A percentile compares a stretch with the other conserved stretches of the same genome.
Evolutionary conservation across 352 stramenopile species (phyloP).

Genomic region (Globisporangium sylvaticum): DNA sequence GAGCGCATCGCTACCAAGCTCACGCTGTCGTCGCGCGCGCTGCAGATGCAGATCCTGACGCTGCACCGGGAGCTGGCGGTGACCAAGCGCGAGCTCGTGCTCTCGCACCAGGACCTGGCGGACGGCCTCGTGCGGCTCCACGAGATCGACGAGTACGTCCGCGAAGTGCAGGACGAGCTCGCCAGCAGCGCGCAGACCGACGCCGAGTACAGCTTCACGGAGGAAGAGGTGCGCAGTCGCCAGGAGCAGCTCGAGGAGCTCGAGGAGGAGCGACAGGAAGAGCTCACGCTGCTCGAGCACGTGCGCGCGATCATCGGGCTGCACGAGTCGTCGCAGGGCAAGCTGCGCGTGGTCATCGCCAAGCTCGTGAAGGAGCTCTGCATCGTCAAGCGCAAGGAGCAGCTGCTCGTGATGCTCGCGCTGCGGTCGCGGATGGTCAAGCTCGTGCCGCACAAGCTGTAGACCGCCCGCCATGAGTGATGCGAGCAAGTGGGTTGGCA

Average conservation of each 20-base stretch:
- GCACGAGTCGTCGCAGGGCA: constrained; percentile 31
- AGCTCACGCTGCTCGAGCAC: constrained; percentile 50
- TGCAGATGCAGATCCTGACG: constrained; percentile 36
- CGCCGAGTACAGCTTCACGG: constrained; percentile 23
- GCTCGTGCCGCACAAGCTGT: constrained; percentile 41
- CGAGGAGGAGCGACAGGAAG: constrained; percentile 54
- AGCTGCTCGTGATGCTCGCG: constrained; percentile 45
- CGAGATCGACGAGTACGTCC: constrained; percentile 64
- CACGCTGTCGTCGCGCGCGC: constrained; percentile 36
- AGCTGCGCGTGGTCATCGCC: constrained; percentile 41
- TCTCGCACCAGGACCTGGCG: constrained; percentile 47
- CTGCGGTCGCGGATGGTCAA: constrained; percentile 52
- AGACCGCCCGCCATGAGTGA: too few relatives aligned
- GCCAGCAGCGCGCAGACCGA: not conserved
- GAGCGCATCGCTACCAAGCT: constrained; percentile 48
- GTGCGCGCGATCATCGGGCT: constrained; percentile 46
- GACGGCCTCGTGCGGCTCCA: constrained; percentile 47
- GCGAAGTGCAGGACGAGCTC: constrained; percentile 47
- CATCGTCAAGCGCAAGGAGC: constrained; percentile 39
- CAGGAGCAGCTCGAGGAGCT: constrained; percentile 53
- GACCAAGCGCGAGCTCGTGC: constrained; percentile 35
- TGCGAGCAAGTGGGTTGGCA: not conserved
- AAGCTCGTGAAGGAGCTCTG: constrained; percentile 38
- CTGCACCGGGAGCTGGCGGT: constrained; percentile 30
- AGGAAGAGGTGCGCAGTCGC: constrained; percentile 30